Conservation (phyloP, 2,329 filamentous ascomycete species). For the Xylariaceae sp. region DNA sequence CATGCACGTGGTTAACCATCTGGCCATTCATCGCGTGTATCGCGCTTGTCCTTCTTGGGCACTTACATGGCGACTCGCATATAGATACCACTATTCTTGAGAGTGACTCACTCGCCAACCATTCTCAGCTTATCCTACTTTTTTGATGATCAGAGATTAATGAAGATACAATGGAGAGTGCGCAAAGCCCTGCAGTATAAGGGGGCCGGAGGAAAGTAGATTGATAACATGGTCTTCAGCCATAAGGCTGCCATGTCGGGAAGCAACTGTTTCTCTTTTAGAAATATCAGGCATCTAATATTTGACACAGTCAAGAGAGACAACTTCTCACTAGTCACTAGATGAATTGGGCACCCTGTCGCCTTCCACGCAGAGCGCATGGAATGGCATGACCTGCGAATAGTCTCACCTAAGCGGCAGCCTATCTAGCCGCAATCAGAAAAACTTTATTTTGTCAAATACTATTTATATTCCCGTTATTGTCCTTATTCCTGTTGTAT, state of each 20-base stretch:
- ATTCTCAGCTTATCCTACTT: constrained; percentile 18
- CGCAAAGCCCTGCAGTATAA: not conserved
- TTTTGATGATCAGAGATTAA: constrained; percentile 14
- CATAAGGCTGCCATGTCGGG: too few relatives aligned
- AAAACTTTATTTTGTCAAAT: constrained; percentile 8
- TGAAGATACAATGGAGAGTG: constrained; percentile 11
- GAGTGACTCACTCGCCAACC: constrained; percentile 11
- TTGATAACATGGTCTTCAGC: too few relatives aligned
- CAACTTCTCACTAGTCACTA: constrained; percentile 18
- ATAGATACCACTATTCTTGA: too few relatives aligned
- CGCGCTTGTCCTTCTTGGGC: constrained; percentile 21
- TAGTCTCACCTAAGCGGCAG: constrained; percentile 29
- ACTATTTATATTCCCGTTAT: too few relatives aligned
- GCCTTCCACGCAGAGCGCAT: constrained; percentile 16
- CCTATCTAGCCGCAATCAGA: constrained; percentile 14
- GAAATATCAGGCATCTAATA: constrained; percentile 21
- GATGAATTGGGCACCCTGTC: constrained; percentile 14
- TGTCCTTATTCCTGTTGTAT: too few relatives aligned
- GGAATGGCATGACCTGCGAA: constrained; percentile 32
- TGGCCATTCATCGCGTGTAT: constrained; percentile 29
- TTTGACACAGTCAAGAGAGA: too few relatives aligned
- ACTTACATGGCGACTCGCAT: too few relatives aligned
- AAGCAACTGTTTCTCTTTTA: constrained; percentile 22
- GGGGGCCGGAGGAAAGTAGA: not conserved
- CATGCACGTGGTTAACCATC: constrained; percentile 21